Conservation (phyloP, 495 filamentous ascomycete species). For the Penicillium daleae region DNA sequence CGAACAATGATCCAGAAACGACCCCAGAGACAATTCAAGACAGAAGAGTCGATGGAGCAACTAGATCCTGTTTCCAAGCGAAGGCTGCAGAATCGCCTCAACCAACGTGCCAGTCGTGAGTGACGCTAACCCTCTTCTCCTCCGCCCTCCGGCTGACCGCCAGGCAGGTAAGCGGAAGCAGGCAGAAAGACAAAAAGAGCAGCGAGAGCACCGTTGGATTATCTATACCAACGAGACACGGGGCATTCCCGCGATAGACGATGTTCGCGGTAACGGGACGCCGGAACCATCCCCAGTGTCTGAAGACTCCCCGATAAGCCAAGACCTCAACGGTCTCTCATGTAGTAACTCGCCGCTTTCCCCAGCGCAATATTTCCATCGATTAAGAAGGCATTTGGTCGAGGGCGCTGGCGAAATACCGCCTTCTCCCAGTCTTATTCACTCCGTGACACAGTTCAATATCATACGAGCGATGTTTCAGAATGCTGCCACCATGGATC, state of each 20-base stretch:
- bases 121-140: background rate
- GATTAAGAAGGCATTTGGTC: background rate
- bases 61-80: slow-evolving; percentile 23
- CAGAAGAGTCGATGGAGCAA: background rate
- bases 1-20: background rate
- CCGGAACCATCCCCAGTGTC: background rate
- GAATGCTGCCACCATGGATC: slow-evolving; percentile 25
- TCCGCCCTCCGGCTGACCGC: background rate
- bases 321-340: background rate
- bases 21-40: background rate
- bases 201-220: slow-evolving; percentile 20
- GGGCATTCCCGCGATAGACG: background rate
- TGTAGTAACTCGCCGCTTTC: background rate
- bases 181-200: background rate
- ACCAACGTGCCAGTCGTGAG: slow-evolving; percentile 33
- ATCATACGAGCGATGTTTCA: slow-evolving; percentile 18
- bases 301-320: background rate
- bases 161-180: slow-evolving; percentile 24
- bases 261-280: background rate
- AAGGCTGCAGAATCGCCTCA: slow-evolving; percentile 32
- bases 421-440: slow-evolving; percentile 7
- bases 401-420: slow-evolving; percentile 1
- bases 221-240: slow-evolving; percentile 21
- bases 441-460: slow-evolving; percentile 16
- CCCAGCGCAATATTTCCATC: background rate